phyloP scores from a whole-genome alignment of 2,329 filamentous ascomycete genomes.

The Penicillium sp. region DNA sequence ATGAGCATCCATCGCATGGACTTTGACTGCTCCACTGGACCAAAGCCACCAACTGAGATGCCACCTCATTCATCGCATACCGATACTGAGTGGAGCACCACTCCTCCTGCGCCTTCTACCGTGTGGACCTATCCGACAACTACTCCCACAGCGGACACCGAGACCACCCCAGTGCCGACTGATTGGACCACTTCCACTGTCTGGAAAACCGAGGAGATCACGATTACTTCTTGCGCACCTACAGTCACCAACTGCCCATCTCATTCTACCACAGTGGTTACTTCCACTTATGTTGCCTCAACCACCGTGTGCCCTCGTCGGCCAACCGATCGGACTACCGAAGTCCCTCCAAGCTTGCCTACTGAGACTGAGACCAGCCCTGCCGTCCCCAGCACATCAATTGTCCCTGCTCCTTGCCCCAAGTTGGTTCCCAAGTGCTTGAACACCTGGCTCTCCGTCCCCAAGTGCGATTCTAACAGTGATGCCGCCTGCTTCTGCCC shows the following conservation, averaged over 20 bases:
- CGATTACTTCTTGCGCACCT: constrained; percentile 46
- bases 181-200: constrained; percentile 13
- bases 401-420: constrained; percentile 57
- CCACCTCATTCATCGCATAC: background rate
- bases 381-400: constrained; percentile 21
- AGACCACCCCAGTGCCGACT: background rate
- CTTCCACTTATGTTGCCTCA: constrained; percentile 59
- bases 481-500: constrained; percentile 86
- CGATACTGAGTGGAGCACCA: background rate
- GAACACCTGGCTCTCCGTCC: constrained; percentile 79
- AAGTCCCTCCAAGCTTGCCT: background rate
- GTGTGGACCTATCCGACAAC: background rate
- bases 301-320: constrained; percentile 60
- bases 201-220: constrained; percentile 24
- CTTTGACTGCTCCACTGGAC: constrained; percentile 30
- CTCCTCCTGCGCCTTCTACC: background rate
- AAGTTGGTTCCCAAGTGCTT: constrained; percentile 80
- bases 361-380: background rate
- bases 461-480: constrained; percentile 80
- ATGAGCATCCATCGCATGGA: constrained; percentile 57
- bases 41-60: constrained; percentile 18
- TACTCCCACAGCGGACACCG: too few relatives aligned
- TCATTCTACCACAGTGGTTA: constrained; percentile 55
- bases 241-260: constrained; percentile 57
- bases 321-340: background rate